A percentile compares a stretch with the other conserved stretches of the same genome.
Conservation (phyloP, 306 rosid species). For the Vigna unguiculata region DNA sequence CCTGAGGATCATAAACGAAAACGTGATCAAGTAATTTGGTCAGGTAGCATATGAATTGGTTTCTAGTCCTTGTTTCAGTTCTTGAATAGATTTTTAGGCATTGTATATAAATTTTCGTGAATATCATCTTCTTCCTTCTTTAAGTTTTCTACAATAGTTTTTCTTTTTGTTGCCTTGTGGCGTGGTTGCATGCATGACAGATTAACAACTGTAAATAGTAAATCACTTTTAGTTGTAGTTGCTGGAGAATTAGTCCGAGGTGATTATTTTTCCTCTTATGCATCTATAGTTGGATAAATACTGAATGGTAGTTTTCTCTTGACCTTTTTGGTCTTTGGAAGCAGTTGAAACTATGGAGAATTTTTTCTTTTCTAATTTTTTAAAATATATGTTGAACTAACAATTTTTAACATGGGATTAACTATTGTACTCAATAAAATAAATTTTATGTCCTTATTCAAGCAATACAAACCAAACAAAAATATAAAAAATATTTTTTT, state of each 20-base stretch:
- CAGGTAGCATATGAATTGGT: slow-evolving; percentile 62
- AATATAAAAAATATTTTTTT: too few relatives aligned
- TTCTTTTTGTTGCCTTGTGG: slow-evolving; percentile 12
- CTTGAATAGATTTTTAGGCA: slow-evolving; percentile 19
- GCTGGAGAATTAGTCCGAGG: slow-evolving; percentile 17
- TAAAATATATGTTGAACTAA: too few relatives aligned
- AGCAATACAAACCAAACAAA: too few relatives aligned
- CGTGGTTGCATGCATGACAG: slow-evolving; percentile 16
- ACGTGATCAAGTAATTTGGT: slow-evolving; percentile 50
- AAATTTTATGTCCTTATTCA: too few relatives aligned
- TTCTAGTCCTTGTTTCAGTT: slow-evolving; percentile 18
- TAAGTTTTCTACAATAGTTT: slow-evolving; percentile 32
- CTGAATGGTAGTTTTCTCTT: too few relatives aligned
- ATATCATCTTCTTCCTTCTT: slow-evolving; percentile 9
- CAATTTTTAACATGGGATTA: too few relatives aligned
- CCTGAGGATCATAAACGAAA: slow-evolving; percentile 47
- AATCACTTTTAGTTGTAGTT: not conserved
- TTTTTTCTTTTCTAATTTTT: too few relatives aligned
- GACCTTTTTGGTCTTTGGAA: too few relatives aligned
- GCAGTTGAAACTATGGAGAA: too few relatives aligned
- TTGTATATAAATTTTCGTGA: slow-evolving; percentile 26
- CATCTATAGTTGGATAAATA: too few relatives aligned
- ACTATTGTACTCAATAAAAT: too few relatives aligned
- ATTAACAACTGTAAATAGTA: slow-evolving; percentile 29
- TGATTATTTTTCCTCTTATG: not conserved